Conservation (phyloP, 148 eudicot genomes). For the Spergularia marina region DNA sequence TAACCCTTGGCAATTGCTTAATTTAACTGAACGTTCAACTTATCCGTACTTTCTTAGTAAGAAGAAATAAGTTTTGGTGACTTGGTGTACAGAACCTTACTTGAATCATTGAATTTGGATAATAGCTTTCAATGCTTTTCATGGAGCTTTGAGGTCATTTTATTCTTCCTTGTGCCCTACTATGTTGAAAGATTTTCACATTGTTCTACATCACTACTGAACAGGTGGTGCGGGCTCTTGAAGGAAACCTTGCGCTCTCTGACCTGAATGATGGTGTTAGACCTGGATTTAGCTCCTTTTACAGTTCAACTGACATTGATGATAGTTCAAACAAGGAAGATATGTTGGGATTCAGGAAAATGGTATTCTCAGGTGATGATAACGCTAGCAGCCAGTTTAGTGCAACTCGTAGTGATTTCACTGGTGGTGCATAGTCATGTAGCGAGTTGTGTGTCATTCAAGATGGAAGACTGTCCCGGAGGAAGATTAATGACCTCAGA, state of each 20-base stretch:
- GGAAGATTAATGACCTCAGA: not conserved
- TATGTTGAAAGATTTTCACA: not conserved
- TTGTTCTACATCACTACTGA: slow-evolving; percentile 4
- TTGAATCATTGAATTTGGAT: not conserved
- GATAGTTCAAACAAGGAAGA: not conserved
- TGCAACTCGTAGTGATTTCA: slow-evolving; percentile 21
- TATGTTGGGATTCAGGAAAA: slow-evolving; percentile 44
- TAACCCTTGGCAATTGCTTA: too few species aligned
- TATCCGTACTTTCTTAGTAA: too few species aligned
- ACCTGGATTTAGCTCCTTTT: slow-evolving; percentile 37
- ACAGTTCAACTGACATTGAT: slow-evolving; percentile 14
- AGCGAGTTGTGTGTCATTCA: slow-evolving; percentile 5
- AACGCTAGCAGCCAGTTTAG: slow-evolving; percentile 39
- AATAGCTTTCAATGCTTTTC: not conserved
- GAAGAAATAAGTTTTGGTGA: too few species aligned
- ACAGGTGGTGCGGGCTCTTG: slow-evolving; percentile 81
- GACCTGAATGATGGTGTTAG: slow-evolving; percentile 61
- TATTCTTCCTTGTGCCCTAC: not conserved
- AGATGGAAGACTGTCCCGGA: not conserved
- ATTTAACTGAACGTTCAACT: too few species aligned
- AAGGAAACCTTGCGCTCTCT: slow-evolving; percentile 63
- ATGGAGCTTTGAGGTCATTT: not conserved
- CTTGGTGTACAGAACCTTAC: not conserved
- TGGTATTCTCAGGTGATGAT: slow-evolving; percentile 38
- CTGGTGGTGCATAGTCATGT: slow-evolving; percentile 7